Conservation (phyloP, 352 stramenopile species). For the Globisporangium recalcitrans region DNA sequence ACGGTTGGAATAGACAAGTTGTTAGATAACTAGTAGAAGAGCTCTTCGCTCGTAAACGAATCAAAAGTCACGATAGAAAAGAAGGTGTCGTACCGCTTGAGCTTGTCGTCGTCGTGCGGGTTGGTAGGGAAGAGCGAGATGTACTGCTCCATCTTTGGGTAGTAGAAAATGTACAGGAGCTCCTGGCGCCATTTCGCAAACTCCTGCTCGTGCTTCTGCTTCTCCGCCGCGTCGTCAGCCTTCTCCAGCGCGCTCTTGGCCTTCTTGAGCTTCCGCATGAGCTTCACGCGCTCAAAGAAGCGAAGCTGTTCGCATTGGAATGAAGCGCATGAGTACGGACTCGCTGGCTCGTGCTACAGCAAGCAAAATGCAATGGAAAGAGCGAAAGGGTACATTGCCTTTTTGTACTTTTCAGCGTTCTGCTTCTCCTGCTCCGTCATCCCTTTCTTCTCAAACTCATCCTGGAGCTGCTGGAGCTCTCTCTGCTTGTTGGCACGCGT, state of each 20-base stretch:
- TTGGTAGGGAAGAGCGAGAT: slow-evolving; percentile 60
- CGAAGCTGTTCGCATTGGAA: slow-evolving; percentile 33
- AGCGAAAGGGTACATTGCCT: slow-evolving; percentile 24
- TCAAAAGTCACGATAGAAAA: background rate
- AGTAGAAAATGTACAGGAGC: slow-evolving; percentile 85
- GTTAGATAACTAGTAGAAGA: background rate
- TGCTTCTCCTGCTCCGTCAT: slow-evolving; percentile 57
- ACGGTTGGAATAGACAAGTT: background rate
- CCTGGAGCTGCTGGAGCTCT: slow-evolving; percentile 42
- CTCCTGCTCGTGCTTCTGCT: slow-evolving; percentile 30
- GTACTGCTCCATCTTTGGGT: slow-evolving; percentile 63
- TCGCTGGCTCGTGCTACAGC: background rate
- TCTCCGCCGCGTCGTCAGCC: slow-evolving; percentile 34
- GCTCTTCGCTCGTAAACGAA: background rate
- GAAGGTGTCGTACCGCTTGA: slow-evolving; percentile 24
- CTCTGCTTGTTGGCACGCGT: slow-evolving; percentile 40
- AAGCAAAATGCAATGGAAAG: background rate
- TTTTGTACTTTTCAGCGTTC: slow-evolving; percentile 78
- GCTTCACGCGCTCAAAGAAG: slow-evolving; percentile 81
- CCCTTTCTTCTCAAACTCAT: slow-evolving; percentile 44
- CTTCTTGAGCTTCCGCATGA: slow-evolving; percentile 78
- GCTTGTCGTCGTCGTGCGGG: slow-evolving; percentile 44
- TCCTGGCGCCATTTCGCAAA: slow-evolving; percentile 48
- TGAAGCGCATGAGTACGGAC: background rate
- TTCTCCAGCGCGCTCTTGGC: slow-evolving; percentile 43